Base-by-base conservation (phyloP, 768 basidiomycete species). In the Podaxis sp. region DNA sequence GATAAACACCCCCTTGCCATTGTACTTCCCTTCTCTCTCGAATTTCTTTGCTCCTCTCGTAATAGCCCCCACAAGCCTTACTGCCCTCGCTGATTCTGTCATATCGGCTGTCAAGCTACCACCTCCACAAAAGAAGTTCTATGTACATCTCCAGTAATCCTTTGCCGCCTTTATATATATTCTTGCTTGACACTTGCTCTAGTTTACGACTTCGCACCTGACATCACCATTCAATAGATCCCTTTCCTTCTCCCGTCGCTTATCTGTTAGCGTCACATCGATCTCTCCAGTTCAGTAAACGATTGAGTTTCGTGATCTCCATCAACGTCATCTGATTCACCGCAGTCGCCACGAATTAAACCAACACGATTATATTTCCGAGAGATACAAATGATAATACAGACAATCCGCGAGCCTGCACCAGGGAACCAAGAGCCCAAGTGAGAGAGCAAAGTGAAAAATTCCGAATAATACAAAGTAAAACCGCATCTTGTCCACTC, bases 21-120 rank as follows among this genome's bases (percentile, higher is more conserved):
- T 46, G 19, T 46, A 17, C 43, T 41, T 37, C 38, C 19, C 22
- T 55, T 55, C 22, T 50, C 19, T 29, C 19, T 47, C 57, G 43
- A 58, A 46, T 47, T 43, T n/a, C 54, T 17, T 29, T 24, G 12
- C 13, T 37, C 22, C 27, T 53, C 36, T 47, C 40, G 50, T 61
- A 55, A 53, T 54, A 11, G 22, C 22, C 57, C 43, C 13, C 57
- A 25, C 41, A 58, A 58, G 29, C 41, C 57, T 41, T 58, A 13
- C 17, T 33, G 36, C 46, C 57, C 22, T 59, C 49, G 24, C 37
- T 60, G 51, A 60, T 60, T 54, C 59, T 54, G 59, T 60, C 59
- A 60, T 53, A 37, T 3, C 29, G 8, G 37, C 38, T 60, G 59
- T 60, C 51, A 51, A 36, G 13, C 2, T 7, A 25, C 4, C 24